Percentiles rank a stretch among this genome's conserved stretches.
Conservation (phyloP, 768 basidiomycete species). For the Pleurotus salmoneostramineus region DNA sequence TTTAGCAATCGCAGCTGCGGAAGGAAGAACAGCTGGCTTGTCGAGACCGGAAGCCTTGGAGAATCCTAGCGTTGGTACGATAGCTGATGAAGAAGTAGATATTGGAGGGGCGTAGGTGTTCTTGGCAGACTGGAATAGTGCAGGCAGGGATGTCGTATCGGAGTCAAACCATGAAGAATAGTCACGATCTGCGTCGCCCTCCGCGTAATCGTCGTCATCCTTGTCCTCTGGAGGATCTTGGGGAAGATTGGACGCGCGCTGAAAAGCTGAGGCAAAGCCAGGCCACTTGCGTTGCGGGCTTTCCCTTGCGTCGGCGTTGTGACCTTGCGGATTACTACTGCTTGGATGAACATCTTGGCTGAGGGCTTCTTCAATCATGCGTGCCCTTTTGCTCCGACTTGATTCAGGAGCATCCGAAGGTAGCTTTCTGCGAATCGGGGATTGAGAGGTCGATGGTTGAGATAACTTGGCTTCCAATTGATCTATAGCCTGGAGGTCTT, state of each 20-base stretch:
- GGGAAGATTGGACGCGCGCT: conserved; percentile 13
- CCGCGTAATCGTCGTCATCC: conserved; percentile 26
- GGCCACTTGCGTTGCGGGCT: background rate
- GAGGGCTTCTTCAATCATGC: conserved; percentile 8
- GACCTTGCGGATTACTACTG: conserved; percentile 16
- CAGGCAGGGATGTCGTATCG: conserved; percentile 15
- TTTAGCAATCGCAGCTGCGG: conserved; percentile 47
- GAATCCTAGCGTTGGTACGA: background rate
- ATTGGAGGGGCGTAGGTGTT: background rate
- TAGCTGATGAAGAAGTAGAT: conserved; percentile 9
- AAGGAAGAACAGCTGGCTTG: conserved; percentile 42
- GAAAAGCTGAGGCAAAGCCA: conserved; percentile 25
- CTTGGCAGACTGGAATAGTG: conserved; percentile 33
- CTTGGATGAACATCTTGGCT: conserved; percentile 30
- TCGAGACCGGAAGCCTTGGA: conserved; percentile 18
- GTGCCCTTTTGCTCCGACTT: background rate
- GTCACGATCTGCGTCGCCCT: conserved; percentile 34
- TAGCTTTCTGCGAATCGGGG: conserved; percentile 8
- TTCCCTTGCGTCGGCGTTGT: too few relatives aligned
- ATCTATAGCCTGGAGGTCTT: conserved; percentile 54
- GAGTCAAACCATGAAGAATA: conserved; percentile 50
- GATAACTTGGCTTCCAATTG: conserved; percentile 43
- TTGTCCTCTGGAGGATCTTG: conserved; percentile 18
- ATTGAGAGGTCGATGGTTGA: conserved; percentile 20
- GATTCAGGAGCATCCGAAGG: conserved; percentile 7